Evolutionary conservation across 257 asterid species (phyloP).

Genomic region (Solanum pimpinellifolium): DNA sequence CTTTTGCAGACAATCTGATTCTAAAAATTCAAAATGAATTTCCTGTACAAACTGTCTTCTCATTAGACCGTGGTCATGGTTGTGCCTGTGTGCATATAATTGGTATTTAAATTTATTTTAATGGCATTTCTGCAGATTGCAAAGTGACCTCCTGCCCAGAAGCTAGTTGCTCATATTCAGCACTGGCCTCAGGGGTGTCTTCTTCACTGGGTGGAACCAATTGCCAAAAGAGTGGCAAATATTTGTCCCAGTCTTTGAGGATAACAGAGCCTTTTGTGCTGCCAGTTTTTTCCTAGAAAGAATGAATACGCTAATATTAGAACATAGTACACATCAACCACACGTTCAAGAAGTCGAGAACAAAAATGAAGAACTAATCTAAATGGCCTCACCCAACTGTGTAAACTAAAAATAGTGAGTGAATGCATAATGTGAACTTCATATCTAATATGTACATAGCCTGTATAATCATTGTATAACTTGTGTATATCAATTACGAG

Average conservation of each 20-base stretch:
- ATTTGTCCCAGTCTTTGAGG: constrained; percentile 80
- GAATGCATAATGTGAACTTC: not conserved
- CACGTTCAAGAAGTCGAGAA: not conserved
- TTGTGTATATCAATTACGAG: not conserved
- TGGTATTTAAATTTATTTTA: not conserved
- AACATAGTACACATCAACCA: not conserved
- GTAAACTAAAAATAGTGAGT: not conserved
- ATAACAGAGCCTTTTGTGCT: constrained; percentile 69
- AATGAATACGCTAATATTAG: not conserved
- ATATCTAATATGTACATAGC: not conserved
- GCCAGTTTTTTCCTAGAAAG: constrained; percentile 77
- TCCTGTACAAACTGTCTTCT: not conserved
- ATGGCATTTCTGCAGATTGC: constrained; percentile 46
- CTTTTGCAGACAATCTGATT: not conserved
- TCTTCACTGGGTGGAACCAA: constrained; percentile 98
- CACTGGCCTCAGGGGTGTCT: constrained; percentile 92
- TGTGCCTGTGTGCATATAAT: not conserved
- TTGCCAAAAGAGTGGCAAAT: constrained; percentile 87
- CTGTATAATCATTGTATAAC: not conserved
- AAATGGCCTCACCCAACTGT: not conserved
- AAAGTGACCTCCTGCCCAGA: constrained; percentile 51
- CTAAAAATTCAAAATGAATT: not conserved
- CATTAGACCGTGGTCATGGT: not conserved
- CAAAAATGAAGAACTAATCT: not conserved
- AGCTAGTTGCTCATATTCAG: constrained; percentile 52